These are phyloP conservation scores for Euphorbia celastroides DNA, from an alignment of 441 rosid species.

Conservation along the genomic window DNA sequence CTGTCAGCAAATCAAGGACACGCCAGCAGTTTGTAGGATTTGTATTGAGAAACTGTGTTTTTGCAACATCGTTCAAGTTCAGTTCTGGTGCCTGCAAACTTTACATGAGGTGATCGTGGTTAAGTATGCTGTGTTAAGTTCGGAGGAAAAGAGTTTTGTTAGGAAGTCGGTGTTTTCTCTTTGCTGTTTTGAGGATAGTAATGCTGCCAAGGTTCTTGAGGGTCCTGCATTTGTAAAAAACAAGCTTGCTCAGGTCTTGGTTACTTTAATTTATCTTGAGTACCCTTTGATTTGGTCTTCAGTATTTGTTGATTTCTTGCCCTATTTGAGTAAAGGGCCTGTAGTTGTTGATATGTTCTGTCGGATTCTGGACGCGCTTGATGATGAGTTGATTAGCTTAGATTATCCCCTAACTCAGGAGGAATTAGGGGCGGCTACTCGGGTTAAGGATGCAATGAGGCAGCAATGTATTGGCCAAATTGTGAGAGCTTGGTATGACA, in stretches of 20 bases:
- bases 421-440: constrained; percentile 54
- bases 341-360: constrained; percentile 84
- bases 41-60: constrained; percentile 69
- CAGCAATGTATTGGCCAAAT: constrained; percentile 81
- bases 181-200: constrained; percentile 52
- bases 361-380: constrained; percentile 80
- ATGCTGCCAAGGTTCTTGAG: constrained; percentile 46
- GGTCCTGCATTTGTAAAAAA: constrained; percentile 77
- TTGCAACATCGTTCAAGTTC: constrained; percentile 64
- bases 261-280: constrained; percentile 76
- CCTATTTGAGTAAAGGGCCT: constrained; percentile 53
- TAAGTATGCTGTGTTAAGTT: constrained; percentile 43
- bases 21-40: constrained; percentile 42
- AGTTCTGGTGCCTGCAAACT: constrained; percentile 94
- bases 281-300: constrained; percentile 80
- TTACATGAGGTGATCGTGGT: constrained; percentile 60
- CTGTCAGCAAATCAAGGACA: constrained; percentile 59
- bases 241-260: constrained; percentile 92
- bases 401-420: constrained; percentile 71
- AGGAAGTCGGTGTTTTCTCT: constrained; percentile 62
- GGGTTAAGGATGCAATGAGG: constrained; percentile 96
- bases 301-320: constrained; percentile 68
- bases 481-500: constrained; percentile 77
- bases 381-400: constrained; percentile 80
- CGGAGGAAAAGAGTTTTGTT: constrained; percentile 52